Conservation (phyloP, 495 filamentous ascomycete species). For the Letharia columbiana region DNA sequence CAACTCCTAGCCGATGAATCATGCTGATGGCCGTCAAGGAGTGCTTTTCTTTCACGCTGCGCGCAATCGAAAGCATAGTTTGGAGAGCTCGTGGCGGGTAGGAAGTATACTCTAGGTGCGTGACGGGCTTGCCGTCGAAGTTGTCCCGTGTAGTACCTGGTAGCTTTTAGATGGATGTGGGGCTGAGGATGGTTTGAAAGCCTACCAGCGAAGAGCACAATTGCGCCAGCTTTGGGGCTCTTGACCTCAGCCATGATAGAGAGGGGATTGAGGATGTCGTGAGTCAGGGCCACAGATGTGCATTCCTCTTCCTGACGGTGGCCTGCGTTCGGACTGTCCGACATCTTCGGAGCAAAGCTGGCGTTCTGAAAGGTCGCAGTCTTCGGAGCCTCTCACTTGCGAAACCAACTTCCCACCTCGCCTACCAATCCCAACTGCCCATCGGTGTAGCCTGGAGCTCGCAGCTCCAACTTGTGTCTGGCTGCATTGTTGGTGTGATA, state of each 20-base stretch:
- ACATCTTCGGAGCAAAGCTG: slow-evolving; percentile 2
- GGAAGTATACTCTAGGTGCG: slow-evolving; percentile 70
- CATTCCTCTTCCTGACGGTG: slow-evolving; percentile 9
- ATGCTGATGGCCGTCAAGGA: slow-evolving; percentile 62
- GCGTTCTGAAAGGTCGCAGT: not conserved
- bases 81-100: slow-evolving; percentile 69
- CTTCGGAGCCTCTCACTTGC: not conserved
- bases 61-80: slow-evolving; percentile 64
- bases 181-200: slow-evolving; percentile 1
- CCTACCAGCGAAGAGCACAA: slow-evolving; percentile 75
- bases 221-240: slow-evolving; percentile 75
- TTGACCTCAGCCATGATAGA: slow-evolving; percentile 57
- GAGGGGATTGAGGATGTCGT: slow-evolving; percentile 50
- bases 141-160: slow-evolving; percentile 80
- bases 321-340: not conserved
- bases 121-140: slow-evolving; percentile 66
- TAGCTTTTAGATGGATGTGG: slow-evolving; percentile 16
- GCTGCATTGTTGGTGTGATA: no score
- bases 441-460: not conserved
- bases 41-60: slow-evolving; percentile 48
- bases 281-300: slow-evolving; percentile 38
- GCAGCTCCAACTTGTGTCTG: not conserved
- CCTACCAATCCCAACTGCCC: not conserved
- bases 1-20: slow-evolving; percentile 75
- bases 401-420: not conserved